These are phyloP conservation scores for Glonium stellatum DNA, from an alignment of 495 filamentous ascomycete genomes.

Conservation along the genomic window DNA sequence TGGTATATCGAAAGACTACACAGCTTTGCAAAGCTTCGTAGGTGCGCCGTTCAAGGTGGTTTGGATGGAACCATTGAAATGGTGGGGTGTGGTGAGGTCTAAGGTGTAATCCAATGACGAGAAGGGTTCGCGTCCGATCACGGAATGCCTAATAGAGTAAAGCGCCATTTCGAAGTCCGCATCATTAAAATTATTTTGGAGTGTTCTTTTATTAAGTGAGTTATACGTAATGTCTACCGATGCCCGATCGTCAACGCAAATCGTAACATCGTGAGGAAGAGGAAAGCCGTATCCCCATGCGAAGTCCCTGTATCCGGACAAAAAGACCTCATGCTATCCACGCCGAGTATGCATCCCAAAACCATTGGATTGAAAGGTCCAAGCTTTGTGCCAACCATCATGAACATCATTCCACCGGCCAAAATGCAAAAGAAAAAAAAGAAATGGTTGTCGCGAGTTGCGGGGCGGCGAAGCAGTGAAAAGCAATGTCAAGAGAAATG, in stretches of 20 bases:
- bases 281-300: background rate
- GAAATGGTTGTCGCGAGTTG: background rate
- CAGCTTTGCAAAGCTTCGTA: background rate
- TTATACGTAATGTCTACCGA: background rate
- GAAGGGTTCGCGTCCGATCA: background rate
- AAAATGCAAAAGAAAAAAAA: background rate
- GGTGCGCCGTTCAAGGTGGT: background rate
- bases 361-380: background rate
- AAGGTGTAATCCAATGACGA: background rate
- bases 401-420: background rate
- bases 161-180: background rate
- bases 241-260: background rate
- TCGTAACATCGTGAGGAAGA: background rate
- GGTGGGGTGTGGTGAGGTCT: background rate
- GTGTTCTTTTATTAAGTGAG: background rate
- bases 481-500: background rate
- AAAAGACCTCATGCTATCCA: background rate
- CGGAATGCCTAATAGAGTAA: background rate
- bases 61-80: too few species aligned
- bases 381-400: background rate
- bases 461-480: background rate
- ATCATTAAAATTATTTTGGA: background rate
- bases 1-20: background rate
- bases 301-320: background rate
- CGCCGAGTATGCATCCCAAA: background rate